Evolutionary conservation across 805 yeast genomes (phyloP), one percentile per base, ranked within the genome.

Genomic region (Candida maltosa): DNA sequence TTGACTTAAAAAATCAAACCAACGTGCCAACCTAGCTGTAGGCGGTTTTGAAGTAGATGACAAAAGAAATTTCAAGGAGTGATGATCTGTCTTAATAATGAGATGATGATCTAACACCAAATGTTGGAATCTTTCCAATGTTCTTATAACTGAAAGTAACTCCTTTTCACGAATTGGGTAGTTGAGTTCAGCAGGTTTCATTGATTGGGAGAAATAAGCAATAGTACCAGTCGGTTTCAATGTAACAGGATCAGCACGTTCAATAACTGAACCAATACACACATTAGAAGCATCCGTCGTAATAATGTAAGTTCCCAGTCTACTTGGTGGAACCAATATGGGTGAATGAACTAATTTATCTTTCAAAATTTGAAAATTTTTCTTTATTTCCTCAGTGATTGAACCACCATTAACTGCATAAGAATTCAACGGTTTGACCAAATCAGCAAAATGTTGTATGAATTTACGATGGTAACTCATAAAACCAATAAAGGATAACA

Each of bases 201-300:
- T 11, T 16, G 22, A 9, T 18, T 26, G 14, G 11, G 14, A 15
- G 11, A 26, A 6, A 20, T 32, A 32, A 12, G 35, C 29, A 11
- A 32, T 16, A 9, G 26, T 29, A 3, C 35, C 35, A 5, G 11
- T 9, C 7, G 35, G 10, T 14, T 32, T 32, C 2, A 9, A 6
- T 18, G n/a, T 14, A 6, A 7, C 19, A n/a, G n/a, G n/a, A 26
- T n/a, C 6, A 5, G 29, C 16, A 7, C 5, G 14, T 25, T 32
- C 21, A 17, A 32, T 32, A 12, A 26, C 11, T 4, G 29, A 15
- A n/a, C 35, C 35, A n/a, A 32, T 19, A 14, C 16, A 12, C 16
- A 4, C 11, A 26, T 32, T 19, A 23, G 25, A 17, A 6, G 35
- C 35, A 18, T 32, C 35, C 1, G 35, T 26, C 2, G 35, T 24